These are phyloP conservation scores for Cyclostephanos invisitatus DNA, from an alignment of 108 stramenopile species.

Conservation along the genomic window DNA sequence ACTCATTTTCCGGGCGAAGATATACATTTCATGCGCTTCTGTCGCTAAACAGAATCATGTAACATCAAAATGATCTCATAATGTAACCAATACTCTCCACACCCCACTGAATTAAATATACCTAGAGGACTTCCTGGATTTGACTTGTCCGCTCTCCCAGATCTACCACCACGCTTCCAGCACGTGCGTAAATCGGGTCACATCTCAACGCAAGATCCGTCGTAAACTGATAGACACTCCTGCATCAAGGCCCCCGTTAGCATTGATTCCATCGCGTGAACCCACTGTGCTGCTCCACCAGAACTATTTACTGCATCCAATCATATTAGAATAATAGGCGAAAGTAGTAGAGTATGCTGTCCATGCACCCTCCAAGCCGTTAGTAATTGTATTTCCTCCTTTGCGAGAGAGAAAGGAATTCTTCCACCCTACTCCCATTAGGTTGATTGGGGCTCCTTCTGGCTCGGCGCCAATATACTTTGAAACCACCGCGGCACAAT, in stretches of 20 bases:
- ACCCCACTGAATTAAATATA: too few relatives aligned
- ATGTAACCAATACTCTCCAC: too few relatives aligned
- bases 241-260: conserved; percentile 33
- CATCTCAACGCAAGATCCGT: conserved; percentile 69
- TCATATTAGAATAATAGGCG: conserved; percentile 66
- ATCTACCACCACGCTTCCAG: too few relatives aligned
- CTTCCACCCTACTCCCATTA: conserved; percentile 79
- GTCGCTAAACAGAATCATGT: too few relatives aligned
- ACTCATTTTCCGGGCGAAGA: too few relatives aligned
- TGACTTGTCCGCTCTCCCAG: too few relatives aligned
- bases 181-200: conserved; percentile 69
- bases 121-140: too few relatives aligned
- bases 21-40: too few relatives aligned
- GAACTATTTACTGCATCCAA: conserved; percentile 71
- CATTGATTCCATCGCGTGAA: conserved; percentile 44
- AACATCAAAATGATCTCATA: too few relatives aligned
- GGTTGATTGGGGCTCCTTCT: conserved; percentile 61
- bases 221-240: conserved; percentile 70
- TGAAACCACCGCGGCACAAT: conserved; percentile 64
- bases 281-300: conserved; percentile 77
- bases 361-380: conserved; percentile 81
- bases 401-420: conserved; percentile 60
- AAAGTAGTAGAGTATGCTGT: conserved; percentile 72
- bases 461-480: conserved; percentile 69
- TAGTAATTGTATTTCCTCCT: conserved; percentile 69